Percentiles rank a stretch among this genome's conserved stretches.
These are phyloP conservation scores for Syzygium oleosum DNA, from an alignment of 345 rosid species.

Conservation along the genomic window DNA sequence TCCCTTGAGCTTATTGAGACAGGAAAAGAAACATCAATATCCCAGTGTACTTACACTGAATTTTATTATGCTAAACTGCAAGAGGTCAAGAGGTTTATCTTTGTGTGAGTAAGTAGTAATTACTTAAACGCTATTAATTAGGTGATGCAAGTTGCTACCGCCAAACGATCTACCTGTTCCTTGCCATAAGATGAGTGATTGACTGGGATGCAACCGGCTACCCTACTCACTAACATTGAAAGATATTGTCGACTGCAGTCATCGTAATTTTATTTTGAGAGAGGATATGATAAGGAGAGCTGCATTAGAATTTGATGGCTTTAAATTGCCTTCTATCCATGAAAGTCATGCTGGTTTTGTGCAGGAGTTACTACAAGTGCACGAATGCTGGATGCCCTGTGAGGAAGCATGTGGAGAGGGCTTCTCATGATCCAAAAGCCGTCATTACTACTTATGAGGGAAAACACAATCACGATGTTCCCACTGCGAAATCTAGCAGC, in stretches of 20 bases:
- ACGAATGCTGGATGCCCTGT: slow-evolving; percentile 91
- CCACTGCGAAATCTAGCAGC: slow-evolving; percentile 56
- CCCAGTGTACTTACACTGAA: not conserved
- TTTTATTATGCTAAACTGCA: not conserved
- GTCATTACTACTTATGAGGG: slow-evolving; percentile 99
- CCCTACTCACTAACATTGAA: not conserved
- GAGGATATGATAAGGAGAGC: not conserved
- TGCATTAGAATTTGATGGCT: not conserved
- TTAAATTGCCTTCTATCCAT: not conserved
- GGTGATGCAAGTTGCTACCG: not conserved
- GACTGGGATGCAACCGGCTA: not conserved
- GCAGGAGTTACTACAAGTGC: slow-evolving; percentile 99
- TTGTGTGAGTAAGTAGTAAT: not conserved
- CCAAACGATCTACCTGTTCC: not conserved
- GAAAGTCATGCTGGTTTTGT: not conserved
- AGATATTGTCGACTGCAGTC: not conserved
- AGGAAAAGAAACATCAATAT: not conserved
- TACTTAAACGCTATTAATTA: not conserved
- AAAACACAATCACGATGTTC: slow-evolving; percentile 95
- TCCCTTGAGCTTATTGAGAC: not conserved
- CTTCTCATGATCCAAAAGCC: slow-evolving; percentile 97
- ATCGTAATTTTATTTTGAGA: not conserved
- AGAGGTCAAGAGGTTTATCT: not conserved
- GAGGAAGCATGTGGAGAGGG: slow-evolving; percentile 98
- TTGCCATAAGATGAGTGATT: not conserved